Evolutionary conservation across 495 filamentous ascomycete genomes (phyloP), one percentile per base, ranked within the genome.

Genomic region (Hypoxylon lenormandii): DNA sequence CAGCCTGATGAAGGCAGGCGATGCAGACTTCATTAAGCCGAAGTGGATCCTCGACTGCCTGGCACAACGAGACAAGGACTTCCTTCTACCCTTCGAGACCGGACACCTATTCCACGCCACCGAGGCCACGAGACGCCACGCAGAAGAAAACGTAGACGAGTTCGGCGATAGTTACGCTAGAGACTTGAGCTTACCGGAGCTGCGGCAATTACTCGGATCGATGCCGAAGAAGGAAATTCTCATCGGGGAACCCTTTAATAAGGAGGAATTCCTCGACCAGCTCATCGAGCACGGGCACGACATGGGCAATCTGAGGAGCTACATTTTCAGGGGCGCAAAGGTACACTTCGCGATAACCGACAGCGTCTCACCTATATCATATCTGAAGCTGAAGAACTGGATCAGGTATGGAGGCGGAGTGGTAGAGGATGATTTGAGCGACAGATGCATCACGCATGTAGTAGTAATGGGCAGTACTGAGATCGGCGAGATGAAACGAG

Each of bases 31-130:
- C 59, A 82, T 97, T 38, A 85, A 87, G 16, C 91, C 94, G 4
- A 85, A 83, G 12, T 99, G 95, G 95, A 78, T 97, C 10, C 82
- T 94, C 30, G 93, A 97, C 74, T 95, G 91, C 66, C 83, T 92
- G 51, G 80, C 82, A 11, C 92, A 95, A 72, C 79, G 79, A 11
- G 82, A 83, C 6, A 77, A 84, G 21, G 84, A 83, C 33, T 80
- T 88, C 22, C 76, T 92, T 21, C 78, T 94, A 7, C 91, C 92
- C 0, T 85, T 86, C 28, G 92, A 95, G 72, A 86, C 89, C 4
- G 85, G 84, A 46, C 90, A 88, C 64, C 76, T 83, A 59, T 83
- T 82, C 47, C 63, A 77, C 64, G 80, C 74, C 10, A 78, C 76
- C 10, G 77, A 77, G 54, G 69, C 64, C 8, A 76, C 79, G 57